phyloP scores from a whole-genome alignment of 1,284 basidiomycete species.

The Tilletia indica region DNA sequence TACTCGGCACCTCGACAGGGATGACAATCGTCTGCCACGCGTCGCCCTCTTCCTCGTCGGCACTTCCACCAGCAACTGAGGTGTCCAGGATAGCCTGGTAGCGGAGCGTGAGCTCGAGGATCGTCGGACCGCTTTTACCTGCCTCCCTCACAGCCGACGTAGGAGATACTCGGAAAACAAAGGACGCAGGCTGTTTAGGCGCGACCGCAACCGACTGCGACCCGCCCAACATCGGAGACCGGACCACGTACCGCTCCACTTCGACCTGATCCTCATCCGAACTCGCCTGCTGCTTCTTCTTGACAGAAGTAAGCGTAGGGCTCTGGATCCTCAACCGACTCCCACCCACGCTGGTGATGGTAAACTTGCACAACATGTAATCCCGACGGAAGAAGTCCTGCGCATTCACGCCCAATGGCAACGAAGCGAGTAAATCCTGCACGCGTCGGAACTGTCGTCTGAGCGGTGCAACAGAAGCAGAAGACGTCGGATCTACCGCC shows the following conservation, averaged over 20 bases:
- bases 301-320: slow-evolving; percentile 22
- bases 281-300: slow-evolving; percentile 20
- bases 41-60: not conserved
- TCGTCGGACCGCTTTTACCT: not conserved
- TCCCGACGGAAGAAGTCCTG: slow-evolving; percentile 51
- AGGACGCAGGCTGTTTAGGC: slow-evolving; percentile 41
- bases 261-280: not conserved
- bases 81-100: not conserved
- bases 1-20: slow-evolving; percentile 37
- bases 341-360: slow-evolving; percentile 35
- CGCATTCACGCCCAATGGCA: slow-evolving; percentile 54
- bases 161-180: slow-evolving; percentile 39
- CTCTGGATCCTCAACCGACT: slow-evolving; percentile 31
- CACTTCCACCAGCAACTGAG: not conserved
- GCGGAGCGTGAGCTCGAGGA: slow-evolving; percentile 14
- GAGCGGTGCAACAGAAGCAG: not conserved
- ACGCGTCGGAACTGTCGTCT: slow-evolving; percentile 18
- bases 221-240: not conserved
- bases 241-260: not conserved
- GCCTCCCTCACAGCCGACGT: not conserved
- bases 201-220: slow-evolving; percentile 26
- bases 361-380: slow-evolving; percentile 43
- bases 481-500: not conserved
- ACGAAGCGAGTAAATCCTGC: slow-evolving; percentile 27
- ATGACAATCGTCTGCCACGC: slow-evolving; percentile 37